Conservation (phyloP, 495 filamentous ascomycete genomes). For the Penicillium samsonianum region DNA sequence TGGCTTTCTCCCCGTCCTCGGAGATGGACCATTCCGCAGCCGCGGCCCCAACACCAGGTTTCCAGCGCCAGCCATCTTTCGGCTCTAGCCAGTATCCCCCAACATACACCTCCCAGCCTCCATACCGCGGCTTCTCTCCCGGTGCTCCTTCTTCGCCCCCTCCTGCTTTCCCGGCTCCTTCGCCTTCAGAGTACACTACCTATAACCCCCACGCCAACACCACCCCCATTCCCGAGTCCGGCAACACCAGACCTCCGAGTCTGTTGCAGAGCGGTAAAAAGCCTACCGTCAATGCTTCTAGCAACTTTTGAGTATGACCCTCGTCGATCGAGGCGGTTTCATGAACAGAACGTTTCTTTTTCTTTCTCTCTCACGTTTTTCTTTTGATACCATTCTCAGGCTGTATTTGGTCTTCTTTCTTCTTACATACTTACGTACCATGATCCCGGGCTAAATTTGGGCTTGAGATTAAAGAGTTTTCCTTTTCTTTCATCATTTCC, state of each 20-base stretch:
- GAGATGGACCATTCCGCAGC: slow-evolving; percentile 6
- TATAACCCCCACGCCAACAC: slow-evolving; percentile 21
- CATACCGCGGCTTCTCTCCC: slow-evolving; percentile 32
- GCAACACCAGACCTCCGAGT: slow-evolving; percentile 41
- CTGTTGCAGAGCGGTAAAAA: slow-evolving; percentile 46
- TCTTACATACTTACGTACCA: slow-evolving; percentile 3
- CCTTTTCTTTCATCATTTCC: neutral
- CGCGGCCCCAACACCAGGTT: slow-evolving; percentile 13
- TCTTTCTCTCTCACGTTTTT: slow-evolving; percentile 3
- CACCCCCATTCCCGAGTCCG: slow-evolving; percentile 7
- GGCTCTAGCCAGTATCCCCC: slow-evolving; percentile 33
- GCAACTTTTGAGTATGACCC: slow-evolving; percentile 28
- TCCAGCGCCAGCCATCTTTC: slow-evolving; percentile 35
- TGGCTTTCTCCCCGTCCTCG: slow-evolving; percentile 19
- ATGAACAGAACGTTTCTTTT: slow-evolving; percentile 22
- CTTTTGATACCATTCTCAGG: slow-evolving; percentile 23
- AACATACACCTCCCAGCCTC: slow-evolving; percentile 30
- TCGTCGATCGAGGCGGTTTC: slow-evolving; percentile 9
- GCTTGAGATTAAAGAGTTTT: slow-evolving; percentile 12
- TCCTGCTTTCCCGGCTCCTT: slow-evolving; percentile 34
- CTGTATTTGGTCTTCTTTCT: slow-evolving; percentile 9
- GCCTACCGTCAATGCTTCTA: slow-evolving; percentile 37
- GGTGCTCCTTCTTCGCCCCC: slow-evolving; percentile 35
- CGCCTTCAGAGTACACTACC: slow-evolving; percentile 25
- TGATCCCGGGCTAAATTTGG: neutral